These are phyloP conservation scores for Umbelopsis sp. DNA, from an alignment of 371 early-diverging fungal species.

Conservation along the genomic window DNA sequence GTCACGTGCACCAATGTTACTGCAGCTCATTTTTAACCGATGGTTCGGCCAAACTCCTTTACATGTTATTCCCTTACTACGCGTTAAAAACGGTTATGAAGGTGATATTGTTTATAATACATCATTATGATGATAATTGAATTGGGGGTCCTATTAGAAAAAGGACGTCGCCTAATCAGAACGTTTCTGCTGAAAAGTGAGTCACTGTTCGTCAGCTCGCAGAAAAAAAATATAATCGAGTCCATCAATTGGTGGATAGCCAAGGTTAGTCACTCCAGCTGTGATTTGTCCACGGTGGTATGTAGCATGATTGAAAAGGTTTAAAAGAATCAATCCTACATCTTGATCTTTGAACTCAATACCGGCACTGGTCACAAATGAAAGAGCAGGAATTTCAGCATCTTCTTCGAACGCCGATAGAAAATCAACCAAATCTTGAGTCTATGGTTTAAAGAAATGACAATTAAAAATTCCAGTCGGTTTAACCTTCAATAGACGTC, in stretches of 20 bases:
- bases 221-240: constrained; percentile 10
- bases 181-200: not conserved
- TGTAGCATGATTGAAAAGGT: constrained; percentile 30
- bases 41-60: too few species aligned
- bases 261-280: constrained; percentile 21
- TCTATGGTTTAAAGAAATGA: not conserved
- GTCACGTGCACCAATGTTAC: not conserved
- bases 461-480: too few species aligned
- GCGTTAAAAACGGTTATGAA: too few species aligned
- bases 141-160: too few species aligned
- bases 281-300: constrained; percentile 32
- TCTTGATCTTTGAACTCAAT: not conserved
- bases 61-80: too few species aligned
- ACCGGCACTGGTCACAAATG: not conserved
- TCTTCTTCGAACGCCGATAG: not conserved
- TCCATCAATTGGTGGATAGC: constrained; percentile 14
- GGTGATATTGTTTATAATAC: too few species aligned
- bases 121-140: too few species aligned
- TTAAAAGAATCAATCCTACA: not conserved
- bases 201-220: not conserved
- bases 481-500: too few species aligned
- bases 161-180: too few species aligned
- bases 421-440: constrained; percentile 5
- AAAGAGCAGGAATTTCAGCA: not conserved
- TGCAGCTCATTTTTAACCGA: not conserved